Evolutionary conservation across 2,329 filamentous ascomycete species (phyloP).

Genomic region (Fusarium praegraminearum): DNA sequence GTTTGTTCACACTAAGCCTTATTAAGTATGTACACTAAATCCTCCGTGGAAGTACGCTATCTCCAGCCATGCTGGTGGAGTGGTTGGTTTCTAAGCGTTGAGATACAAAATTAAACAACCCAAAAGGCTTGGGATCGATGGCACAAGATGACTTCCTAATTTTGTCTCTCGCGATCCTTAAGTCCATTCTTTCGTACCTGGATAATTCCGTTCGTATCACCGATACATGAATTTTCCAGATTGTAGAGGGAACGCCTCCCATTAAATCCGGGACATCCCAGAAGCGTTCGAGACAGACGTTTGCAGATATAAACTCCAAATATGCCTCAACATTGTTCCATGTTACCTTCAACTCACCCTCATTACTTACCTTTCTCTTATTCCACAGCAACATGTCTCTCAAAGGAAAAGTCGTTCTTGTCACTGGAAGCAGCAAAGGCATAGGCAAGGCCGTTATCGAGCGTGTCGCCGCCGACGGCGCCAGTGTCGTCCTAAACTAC

Average conservation of each 20-base stretch:
- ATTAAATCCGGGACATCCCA: neutral
- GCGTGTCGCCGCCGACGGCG: conserved; percentile 6
- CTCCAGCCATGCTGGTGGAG: neutral
- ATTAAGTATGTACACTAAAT: neutral
- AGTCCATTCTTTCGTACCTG: neutral
- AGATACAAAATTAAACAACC: neutral
- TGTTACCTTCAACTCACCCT: rapidly evolving
- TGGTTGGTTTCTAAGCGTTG: rapidly evolving
- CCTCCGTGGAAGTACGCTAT: neutral
- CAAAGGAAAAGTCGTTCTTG: neutral
- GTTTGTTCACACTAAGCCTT: neutral
- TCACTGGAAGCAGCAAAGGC: conserved; percentile 12
- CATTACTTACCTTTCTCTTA: too few species aligned
- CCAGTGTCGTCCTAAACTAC: conserved; percentile 18
- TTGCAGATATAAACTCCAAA: neutral
- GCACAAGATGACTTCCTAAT: rapidly evolving
- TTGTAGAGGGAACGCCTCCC: neutral
- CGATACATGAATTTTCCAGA: neutral
- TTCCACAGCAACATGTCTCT: neutral
- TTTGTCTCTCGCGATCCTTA: neutral
- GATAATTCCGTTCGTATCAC: neutral
- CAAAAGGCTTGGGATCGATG: rapidly evolving
- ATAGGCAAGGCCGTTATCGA: conserved; percentile 15
- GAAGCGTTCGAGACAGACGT: rapidly evolving
- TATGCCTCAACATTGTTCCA: neutral